Conservation (phyloP, 495 filamentous ascomycete genomes). For the Apodospora peruviana region DNA sequence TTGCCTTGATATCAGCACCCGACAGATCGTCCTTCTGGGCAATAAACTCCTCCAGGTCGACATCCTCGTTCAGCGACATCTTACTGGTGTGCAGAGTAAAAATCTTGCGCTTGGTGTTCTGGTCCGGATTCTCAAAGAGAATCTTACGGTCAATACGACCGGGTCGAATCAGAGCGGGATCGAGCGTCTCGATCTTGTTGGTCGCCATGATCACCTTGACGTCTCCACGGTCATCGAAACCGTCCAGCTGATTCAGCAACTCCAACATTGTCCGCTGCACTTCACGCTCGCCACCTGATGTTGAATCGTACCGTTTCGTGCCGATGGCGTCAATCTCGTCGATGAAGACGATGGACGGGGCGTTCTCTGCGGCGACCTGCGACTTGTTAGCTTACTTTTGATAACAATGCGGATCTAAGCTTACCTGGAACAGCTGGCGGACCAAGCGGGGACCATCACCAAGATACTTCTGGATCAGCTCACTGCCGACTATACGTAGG, state of each 20-base stretch:
- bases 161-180: slow-evolving; percentile 92
- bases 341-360: slow-evolving; percentile 97
- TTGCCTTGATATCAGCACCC: slow-evolving; percentile 97
- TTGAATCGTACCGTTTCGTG: slow-evolving; percentile 97
- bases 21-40: slow-evolving; percentile 97
- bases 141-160: slow-evolving; percentile 99
- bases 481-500: slow-evolving; percentile 93
- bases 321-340: slow-evolving; percentile 99
- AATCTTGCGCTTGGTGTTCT: slow-evolving; percentile 99
- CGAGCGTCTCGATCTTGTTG: slow-evolving; percentile 98
- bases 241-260: slow-evolving; percentile 95
- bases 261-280: slow-evolving; percentile 99
- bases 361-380: slow-evolving; percentile 86
- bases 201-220: slow-evolving; percentile 99
- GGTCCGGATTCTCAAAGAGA: slow-evolving; percentile 97
- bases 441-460: slow-evolving; percentile 93
- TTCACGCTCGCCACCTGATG: slow-evolving; percentile 93
- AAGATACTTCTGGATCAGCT: slow-evolving; percentile 98
- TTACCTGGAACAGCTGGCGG: slow-evolving; percentile 88
- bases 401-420: slow-evolving; percentile 1
- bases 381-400: slow-evolving; percentile 12
- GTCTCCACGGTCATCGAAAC: slow-evolving; percentile 97
- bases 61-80: slow-evolving; percentile 93
- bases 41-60: slow-evolving; percentile 98
- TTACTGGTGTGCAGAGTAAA: slow-evolving; percentile 99